Conservation (phyloP, 768 basidiomycete species). For the Porpolomopsis calyptriformis region DNA sequence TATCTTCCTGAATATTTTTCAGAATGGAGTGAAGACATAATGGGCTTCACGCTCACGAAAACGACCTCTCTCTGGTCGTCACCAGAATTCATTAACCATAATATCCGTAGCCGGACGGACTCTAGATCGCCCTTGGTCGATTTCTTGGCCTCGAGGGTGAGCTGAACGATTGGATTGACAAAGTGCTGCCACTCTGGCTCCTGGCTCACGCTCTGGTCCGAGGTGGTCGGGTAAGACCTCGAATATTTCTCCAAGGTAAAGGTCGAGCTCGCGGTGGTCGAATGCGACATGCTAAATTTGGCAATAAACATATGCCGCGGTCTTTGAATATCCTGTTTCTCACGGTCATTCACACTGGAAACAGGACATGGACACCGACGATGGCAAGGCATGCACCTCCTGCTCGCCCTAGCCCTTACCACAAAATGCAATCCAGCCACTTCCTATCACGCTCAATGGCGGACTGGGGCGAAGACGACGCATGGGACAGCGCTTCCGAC, state of each 20-base stretch:
- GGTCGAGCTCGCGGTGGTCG: conserved; percentile 48
- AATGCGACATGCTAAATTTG: conserved; percentile 32
- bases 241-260: conserved; percentile 59
- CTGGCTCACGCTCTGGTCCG: conserved; percentile 5
- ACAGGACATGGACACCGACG: not conserved
- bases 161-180: conserved; percentile 53
- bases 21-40: conserved; percentile 5
- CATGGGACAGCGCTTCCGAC: conserved; percentile 78
- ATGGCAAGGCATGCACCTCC: conserved; percentile 59
- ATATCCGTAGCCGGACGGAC: conserved; percentile 53
- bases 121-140: conserved; percentile 39
- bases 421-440: conserved; percentile 45
- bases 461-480: conserved; percentile 81
- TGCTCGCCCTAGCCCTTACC: conserved; percentile 48
- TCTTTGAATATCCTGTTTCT: not conserved
- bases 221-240: conserved; percentile 37
- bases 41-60: conserved; percentile 41
- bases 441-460: conserved; percentile 23
- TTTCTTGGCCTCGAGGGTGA: conserved; percentile 52
- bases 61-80: conserved; percentile 45
- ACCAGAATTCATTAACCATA: conserved; percentile 46
- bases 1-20: conserved; percentile 47
- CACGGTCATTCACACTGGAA: not conserved
- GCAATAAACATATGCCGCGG: not conserved
- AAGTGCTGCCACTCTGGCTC: conserved; percentile 67